phyloP scores from a whole-genome alignment of 2,329 filamentous ascomycete species.

The Lanzia echinophila region DNA sequence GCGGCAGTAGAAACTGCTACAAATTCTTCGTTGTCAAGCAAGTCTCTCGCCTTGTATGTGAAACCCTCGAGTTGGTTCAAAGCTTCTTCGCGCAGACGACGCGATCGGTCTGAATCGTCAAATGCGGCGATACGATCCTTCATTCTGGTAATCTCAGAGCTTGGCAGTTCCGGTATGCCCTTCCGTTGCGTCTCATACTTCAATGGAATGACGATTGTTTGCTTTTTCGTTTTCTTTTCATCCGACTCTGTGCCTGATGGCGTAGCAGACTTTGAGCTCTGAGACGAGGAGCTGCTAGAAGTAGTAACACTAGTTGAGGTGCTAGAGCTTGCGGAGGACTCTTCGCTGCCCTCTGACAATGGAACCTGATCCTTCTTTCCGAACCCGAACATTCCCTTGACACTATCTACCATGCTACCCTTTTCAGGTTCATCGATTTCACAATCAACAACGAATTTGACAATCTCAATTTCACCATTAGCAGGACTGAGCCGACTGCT shows the following conservation, averaged over 20 bases:
- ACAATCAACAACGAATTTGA: slow-evolving; percentile 74
- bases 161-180: slow-evolving; percentile 25
- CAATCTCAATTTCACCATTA: slow-evolving; percentile 74
- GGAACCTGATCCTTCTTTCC: slow-evolving; percentile 78
- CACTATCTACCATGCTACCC: slow-evolving; percentile 80
- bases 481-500: slow-evolving; percentile 63
- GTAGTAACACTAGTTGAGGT: slow-evolving; percentile 32
- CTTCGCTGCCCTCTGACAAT: slow-evolving; percentile 55
- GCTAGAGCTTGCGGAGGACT: slow-evolving; percentile 41
- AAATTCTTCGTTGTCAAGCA: slow-evolving; percentile 73
- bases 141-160: slow-evolving; percentile 27
- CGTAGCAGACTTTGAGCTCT: slow-evolving; percentile 36
- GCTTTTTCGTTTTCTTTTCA: slow-evolving; percentile 24
- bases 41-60: slow-evolving; percentile 81
- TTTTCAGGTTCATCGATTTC: slow-evolving; percentile 68
- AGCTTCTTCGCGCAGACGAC: slow-evolving; percentile 72
- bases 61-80: slow-evolving; percentile 90
- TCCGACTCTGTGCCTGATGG: slow-evolving; percentile 23
- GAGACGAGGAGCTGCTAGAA: slow-evolving; percentile 34
- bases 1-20: slow-evolving; percentile 61
- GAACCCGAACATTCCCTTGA: slow-evolving; percentile 94
- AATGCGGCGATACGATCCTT: slow-evolving; percentile 71
- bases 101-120: slow-evolving; percentile 74
- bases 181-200: slow-evolving; percentile 24
- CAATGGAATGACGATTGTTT: slow-evolving; percentile 27